Conservation (phyloP, 192 early-diverging fungal species). For the Coemansia sp. region DNA sequence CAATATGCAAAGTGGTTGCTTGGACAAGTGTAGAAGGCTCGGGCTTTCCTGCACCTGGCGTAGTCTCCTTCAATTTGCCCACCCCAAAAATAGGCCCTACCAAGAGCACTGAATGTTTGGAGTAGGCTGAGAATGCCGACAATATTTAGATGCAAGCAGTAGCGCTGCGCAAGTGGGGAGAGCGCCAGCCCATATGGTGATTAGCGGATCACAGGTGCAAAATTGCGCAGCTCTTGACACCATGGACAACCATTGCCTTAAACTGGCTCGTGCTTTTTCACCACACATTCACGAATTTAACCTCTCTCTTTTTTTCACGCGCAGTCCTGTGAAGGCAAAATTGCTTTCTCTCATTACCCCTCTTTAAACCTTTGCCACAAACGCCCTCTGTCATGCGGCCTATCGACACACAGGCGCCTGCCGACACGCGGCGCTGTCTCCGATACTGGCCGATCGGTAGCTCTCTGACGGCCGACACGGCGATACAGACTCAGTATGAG, state of each 20-base stretch:
- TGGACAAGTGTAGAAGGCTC: neutral
- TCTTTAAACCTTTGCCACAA: no score
- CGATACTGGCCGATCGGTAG: slow-evolving; percentile 37
- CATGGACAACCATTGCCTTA: no score
- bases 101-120: neutral
- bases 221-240: neutral
- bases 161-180: neutral
- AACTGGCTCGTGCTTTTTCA: no score
- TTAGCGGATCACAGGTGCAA: neutral
- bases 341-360: no score
- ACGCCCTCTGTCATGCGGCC: slow-evolving; percentile 24
- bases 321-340: no score
- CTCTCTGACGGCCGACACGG: slow-evolving; percentile 18
- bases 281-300: no score
- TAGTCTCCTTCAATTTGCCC: neutral
- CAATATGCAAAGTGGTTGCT: neutral
- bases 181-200: neutral
- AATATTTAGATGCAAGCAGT: neutral
- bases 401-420: slow-evolving; percentile 26
- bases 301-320: no score
- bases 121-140: neutral
- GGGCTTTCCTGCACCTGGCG: neutral
- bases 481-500: slow-evolving; percentile 26
- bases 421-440: slow-evolving; percentile 39
- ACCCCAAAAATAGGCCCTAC: neutral